Conservation (phyloP, 1,284 basidiomycete species). For the Sanghuangporus baumii region DNA sequence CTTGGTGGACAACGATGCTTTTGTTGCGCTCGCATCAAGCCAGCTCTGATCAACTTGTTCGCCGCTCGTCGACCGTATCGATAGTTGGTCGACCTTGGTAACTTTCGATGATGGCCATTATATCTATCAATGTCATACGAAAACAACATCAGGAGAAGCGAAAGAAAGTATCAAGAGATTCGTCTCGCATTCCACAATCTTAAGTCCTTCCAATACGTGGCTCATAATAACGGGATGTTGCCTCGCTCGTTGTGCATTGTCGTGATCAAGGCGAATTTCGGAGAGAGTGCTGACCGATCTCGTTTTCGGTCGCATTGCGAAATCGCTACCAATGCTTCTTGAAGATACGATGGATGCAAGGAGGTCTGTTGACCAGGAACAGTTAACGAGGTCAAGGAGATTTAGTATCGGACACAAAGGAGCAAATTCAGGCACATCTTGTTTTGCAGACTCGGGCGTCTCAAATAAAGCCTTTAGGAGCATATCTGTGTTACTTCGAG, state of each 20-base stretch:
- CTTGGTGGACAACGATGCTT: too few relatives aligned
- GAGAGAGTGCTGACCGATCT: neutral
- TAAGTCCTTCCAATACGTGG: neutral
- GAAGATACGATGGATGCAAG: constrained; percentile 1
- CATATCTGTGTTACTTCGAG: neutral
- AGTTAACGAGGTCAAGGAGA: constrained; percentile 2
- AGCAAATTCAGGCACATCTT: neutral
- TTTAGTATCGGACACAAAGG: constrained; percentile 6
- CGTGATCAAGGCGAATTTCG: neutral
- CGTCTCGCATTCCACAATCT: neutral
- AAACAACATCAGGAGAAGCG: neutral
- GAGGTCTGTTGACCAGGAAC: constrained; percentile 2
- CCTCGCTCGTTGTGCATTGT: neutral
- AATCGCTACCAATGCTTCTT: neutral
- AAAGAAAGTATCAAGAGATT: neutral
- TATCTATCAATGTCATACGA: neutral
- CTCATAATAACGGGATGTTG: neutral
- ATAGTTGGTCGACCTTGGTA: too few relatives aligned
- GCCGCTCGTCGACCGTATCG: too few relatives aligned
- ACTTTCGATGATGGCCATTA: too few relatives aligned
- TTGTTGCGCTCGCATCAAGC: too few relatives aligned
- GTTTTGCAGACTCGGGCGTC: neutral
- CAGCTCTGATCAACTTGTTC: too few relatives aligned
- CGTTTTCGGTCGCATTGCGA: neutral
- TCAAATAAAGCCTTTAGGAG: neutral